Conservation (phyloP, 2,329 filamentous ascomycete species). For the Lomentospora prolificans region DNA sequence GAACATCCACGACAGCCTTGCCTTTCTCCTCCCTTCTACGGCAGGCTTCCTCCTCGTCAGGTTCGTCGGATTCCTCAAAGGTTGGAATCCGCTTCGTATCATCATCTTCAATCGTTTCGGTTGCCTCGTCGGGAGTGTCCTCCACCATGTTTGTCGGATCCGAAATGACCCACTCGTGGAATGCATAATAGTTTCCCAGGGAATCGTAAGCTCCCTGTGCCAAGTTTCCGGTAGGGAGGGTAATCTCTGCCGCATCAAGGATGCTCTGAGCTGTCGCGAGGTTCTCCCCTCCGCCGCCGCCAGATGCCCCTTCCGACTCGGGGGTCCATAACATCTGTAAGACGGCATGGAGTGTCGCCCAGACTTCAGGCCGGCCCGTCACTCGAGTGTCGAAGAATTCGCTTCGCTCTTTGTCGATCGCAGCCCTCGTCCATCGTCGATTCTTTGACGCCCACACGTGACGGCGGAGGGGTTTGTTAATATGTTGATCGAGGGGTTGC, state of each 20-base stretch:
- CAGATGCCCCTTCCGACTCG: conserved; percentile 26
- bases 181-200: conserved; percentile 57
- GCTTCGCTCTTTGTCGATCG: conserved; percentile 59
- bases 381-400: conserved; percentile 91
- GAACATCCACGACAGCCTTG: conserved; percentile 42
- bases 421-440: conserved; percentile 57
- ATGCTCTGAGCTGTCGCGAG: conserved; percentile 69
- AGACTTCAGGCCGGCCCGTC: conserved; percentile 66
- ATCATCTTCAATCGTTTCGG: conserved; percentile 18
- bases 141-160: conserved; percentile 50
- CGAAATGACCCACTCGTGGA: conserved; percentile 59
- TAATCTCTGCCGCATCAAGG: conserved; percentile 67
- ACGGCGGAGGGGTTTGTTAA: conserved; percentile 57
- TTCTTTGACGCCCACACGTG: conserved; percentile 57
- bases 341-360: conserved; percentile 63
- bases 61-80: conserved; percentile 20
- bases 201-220: conserved; percentile 64
- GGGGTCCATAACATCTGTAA: conserved; percentile 58
- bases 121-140: conserved; percentile 30
- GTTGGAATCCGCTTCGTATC: conserved; percentile 30
- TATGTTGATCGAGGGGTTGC: conserved; percentile 49
- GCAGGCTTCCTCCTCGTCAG: conserved; percentile 24
- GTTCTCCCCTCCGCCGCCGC: conserved; percentile 27
- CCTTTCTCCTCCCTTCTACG: conserved; percentile 46
- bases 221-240: conserved; percentile 62